phyloP scores from a whole-genome alignment of 306 rosid genomes.

The Oxytropis ochrocephala region DNA sequence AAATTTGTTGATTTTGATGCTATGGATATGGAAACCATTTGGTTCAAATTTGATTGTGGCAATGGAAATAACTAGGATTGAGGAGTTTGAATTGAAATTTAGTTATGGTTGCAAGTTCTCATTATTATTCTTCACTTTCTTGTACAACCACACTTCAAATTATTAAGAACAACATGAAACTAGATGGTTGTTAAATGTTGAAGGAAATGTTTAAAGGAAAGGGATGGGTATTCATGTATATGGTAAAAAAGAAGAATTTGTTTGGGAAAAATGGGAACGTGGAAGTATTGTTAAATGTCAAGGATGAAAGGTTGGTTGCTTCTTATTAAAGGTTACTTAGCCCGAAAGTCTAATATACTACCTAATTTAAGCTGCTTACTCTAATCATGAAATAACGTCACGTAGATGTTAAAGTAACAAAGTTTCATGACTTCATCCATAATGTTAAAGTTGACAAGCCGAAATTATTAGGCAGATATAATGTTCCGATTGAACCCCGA shows the following conservation, averaged over 20 bases:
- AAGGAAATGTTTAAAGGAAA: not conserved
- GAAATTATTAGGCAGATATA: no score
- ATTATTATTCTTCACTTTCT: not conserved
- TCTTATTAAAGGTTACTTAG: not conserved
- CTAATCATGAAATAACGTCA: not conserved
- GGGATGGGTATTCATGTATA: not conserved
- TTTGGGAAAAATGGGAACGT: not conserved
- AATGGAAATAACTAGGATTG: no score
- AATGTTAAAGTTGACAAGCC: no score
- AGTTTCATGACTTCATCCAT: no score
- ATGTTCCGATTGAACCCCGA: no score
- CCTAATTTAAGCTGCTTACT: not conserved
- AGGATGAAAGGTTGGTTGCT: not conserved
- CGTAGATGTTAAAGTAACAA: not conserved
- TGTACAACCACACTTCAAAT: no score
- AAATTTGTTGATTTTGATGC: not conserved
- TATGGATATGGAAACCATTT: no score
- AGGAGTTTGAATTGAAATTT: not conserved
- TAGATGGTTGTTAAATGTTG: not conserved
- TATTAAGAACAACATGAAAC: not conserved
- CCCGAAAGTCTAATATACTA: not conserved
- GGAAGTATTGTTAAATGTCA: no score
- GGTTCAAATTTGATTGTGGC: no score
- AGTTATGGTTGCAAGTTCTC: not conserved
- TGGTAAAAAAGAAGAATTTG: not conserved